phyloP scores from a whole-genome alignment of 2,329 filamentous ascomycete genomes.

The Chrysoporthe cubensis region DNA sequence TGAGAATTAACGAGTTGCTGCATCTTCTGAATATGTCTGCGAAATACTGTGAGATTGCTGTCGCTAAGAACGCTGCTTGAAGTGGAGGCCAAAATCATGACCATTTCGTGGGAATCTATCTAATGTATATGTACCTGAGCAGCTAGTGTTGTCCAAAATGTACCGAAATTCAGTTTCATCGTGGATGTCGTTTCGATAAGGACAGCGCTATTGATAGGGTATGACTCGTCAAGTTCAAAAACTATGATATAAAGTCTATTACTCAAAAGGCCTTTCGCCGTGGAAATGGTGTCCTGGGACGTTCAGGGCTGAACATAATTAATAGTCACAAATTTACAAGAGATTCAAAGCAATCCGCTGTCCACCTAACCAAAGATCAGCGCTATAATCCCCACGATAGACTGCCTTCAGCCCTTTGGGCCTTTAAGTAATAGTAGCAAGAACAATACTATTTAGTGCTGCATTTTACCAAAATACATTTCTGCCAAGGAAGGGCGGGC shows the following conservation, averaged over 20 bases:
- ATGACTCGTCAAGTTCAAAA: neutral
- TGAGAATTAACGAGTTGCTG: neutral
- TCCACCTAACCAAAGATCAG: neutral
- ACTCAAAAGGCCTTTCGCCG: neutral
- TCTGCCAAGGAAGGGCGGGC: neutral
- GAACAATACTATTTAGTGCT: neutral
- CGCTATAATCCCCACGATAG: neutral
- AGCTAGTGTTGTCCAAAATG: neutral
- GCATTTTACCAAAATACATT: neutral
- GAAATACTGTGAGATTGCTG: neutral
- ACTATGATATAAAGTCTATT: neutral
- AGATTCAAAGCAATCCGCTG: neutral
- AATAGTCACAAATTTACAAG: neutral
- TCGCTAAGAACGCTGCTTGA: neutral
- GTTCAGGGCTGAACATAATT: neutral
- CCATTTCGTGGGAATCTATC: neutral
- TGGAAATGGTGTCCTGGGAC: neutral
- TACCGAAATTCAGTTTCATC: neutral
- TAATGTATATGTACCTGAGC: neutral
- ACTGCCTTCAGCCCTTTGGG: neutral
- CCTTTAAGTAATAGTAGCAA: neutral
- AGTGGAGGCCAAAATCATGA: neutral
- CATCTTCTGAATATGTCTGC: neutral
- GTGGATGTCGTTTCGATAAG: neutral
- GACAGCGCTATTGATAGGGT: neutral